Base-by-base conservation (phyloP, 257 asterid species). In the Cynanchum wilfordii region DNA sequence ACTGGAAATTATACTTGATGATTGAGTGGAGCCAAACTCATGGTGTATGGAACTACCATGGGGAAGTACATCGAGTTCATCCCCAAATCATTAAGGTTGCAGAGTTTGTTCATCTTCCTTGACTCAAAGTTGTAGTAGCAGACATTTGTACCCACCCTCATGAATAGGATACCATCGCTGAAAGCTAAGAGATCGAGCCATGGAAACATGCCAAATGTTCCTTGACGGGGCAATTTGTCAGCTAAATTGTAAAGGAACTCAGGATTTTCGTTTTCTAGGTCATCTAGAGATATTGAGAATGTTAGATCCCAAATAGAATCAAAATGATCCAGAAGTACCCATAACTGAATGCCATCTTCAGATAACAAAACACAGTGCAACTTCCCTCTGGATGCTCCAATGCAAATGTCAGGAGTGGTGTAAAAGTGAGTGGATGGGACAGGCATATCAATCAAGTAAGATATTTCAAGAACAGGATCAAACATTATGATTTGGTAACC, bases 11-110 rank as follows among this genome's bases (percentile, higher is more conserved):
- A 30, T 5, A 30, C 68, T 17, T 19, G 47, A 30, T 2, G 13
- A 30, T n/a, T n/a, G n/a, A 85, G 72, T 3, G 90, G 96, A 77
- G 75, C 90, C 82, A 90, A 72, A 77, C 87, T 89, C 89, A 87
- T 83, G 40, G 82, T 17, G 51, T 90, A 88, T 3, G 97, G 87
- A 30, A 87, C 74, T 40, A 89, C 87, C 25, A 82, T 81, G 3
- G 96, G 93, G 57, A 76, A 74, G 70, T 69, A 75, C 77, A 81
- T 57, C 24, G 90, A 71, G 56, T 79, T 79, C 1, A 84, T 84
- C 11, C 88, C 94, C 69, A 89, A 71, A 17, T 74, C 68, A 42
- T 84, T 75, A 29, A 68, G 67, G 25, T 60, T 38, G 25, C 91
- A 89, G 7, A 89, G 75, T 62, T 52, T 78, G 65, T 50, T 82